Conservation (phyloP, 108 stramenopile genomes). For the Schizochytrium sp. region DNA sequence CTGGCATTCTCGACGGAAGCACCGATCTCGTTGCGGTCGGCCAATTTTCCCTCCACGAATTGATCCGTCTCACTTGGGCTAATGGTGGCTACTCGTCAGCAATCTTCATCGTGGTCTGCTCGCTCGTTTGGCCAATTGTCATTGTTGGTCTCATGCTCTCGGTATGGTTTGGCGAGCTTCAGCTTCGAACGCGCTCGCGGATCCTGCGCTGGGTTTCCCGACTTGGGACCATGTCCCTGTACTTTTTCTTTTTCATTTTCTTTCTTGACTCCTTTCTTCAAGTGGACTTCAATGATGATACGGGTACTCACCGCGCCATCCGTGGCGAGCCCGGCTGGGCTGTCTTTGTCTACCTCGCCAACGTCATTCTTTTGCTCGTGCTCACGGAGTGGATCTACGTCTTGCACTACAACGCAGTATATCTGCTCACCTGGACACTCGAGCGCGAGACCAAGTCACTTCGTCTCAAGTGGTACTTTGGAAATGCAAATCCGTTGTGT, state of each 20-base stretch:
- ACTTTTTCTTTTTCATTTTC: not conserved
- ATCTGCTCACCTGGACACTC: not conserved
- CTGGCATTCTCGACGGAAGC: not conserved
- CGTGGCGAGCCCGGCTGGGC: not conserved
- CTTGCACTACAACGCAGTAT: not conserved
- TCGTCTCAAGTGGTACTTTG: not conserved
- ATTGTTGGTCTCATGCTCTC: not conserved
- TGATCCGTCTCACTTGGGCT: not conserved
- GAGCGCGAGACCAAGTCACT: not conserved
- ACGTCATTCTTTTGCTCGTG: not conserved
- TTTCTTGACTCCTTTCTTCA: not conserved
- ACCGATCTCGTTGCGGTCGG: not conserved
- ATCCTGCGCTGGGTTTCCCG: constrained; percentile 6
- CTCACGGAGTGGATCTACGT: constrained; percentile 8
- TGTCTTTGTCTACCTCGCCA: not conserved
- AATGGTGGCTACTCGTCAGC: not conserved
- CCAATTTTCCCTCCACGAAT: not conserved
- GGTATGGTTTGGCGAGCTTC: not conserved
- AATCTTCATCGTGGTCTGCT: not conserved
- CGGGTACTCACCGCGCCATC: not conserved
- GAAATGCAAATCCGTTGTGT: not conserved
- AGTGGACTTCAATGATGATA: not conserved
- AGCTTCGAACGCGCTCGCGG: not conserved
- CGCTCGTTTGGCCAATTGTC: not conserved
- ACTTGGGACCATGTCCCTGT: not conserved